phyloP scores from a whole-genome alignment of 805 yeast species.

The Monosporozyma unispora region DNA sequence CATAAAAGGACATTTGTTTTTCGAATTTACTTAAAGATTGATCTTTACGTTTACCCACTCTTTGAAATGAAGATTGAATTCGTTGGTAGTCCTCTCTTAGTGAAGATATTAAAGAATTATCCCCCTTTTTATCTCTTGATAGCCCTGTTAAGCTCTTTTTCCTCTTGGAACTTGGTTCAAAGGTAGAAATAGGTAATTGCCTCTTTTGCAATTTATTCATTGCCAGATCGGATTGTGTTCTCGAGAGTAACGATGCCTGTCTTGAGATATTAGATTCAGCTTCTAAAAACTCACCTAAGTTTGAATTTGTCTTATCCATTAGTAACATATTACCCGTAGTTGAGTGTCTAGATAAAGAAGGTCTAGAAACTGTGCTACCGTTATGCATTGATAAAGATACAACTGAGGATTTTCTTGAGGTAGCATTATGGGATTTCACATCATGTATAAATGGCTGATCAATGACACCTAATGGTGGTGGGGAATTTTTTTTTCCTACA shows the following conservation, averaged over 20 bases:
- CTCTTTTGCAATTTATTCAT: constrained; percentile 25
- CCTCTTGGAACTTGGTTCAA: constrained; percentile 7
- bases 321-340: neutral
- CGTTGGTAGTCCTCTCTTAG: neutral
- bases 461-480: neutral
- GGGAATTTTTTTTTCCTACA: neutral
- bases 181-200: constrained; percentile 21
- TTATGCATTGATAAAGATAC: neutral
- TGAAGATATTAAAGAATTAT: neutral
- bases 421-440: neutral
- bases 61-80: constrained; percentile 18
- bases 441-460: neutral
- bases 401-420: constrained; percentile 7
- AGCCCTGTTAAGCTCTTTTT: neutral
- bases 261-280: constrained; percentile 10
- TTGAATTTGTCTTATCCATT: constrained; percentile 17
- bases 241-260: constrained; percentile 15
- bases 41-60: constrained; percentile 24
- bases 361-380: neutral
- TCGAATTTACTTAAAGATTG: neutral
- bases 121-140: neutral
- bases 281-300: constrained; percentile 20
- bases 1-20: neutral
- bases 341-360: constrained; percentile 2
- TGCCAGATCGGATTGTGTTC: constrained; percentile 23